Evolutionary conservation across 2,329 filamentous ascomycete species (phyloP).

Genomic region (Penicillium sp.): DNA sequence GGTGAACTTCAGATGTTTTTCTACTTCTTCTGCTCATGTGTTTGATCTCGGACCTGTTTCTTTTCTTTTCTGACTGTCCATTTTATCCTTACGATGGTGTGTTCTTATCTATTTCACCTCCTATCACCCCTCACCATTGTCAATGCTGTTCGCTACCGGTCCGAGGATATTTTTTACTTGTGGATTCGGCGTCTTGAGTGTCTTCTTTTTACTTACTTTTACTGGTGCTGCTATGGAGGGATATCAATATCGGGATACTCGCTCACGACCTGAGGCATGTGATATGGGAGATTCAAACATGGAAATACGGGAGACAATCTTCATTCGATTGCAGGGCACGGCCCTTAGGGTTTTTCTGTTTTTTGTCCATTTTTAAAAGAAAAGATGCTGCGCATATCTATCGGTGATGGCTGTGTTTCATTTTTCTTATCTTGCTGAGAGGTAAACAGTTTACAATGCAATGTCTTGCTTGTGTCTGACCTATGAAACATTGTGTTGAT

Average conservation of each 20-base stretch:
- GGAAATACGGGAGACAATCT: conserved; percentile 19
- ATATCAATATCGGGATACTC: background rate
- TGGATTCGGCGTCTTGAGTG: conserved; percentile 13
- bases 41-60: conserved; percentile 7
- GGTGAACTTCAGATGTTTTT: conserved; percentile 9
- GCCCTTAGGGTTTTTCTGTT: conserved; percentile 3
- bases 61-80: conserved; percentile 18
- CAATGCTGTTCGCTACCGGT: conserved; percentile 12
- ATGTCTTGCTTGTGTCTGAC: conserved; percentile 14
- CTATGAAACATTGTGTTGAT: conserved; percentile 7
- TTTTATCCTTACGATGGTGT: conserved; percentile 16
- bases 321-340: conserved; percentile 5
- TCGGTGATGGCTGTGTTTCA: conserved; percentile 10
- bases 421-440: conserved; percentile 7
- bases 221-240: background rate
- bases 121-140: conserved; percentile 6
- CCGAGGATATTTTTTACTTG: conserved; percentile 4
- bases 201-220: conserved; percentile 7
- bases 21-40: conserved; percentile 11
- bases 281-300: conserved; percentile 17
- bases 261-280: conserved; percentile 21
- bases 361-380: conserved; percentile 13
- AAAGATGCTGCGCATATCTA: conserved; percentile 15
- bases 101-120: conserved; percentile 1
- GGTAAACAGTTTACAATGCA: conserved; percentile 21